A percentile compares a stretch with the other conserved stretches of the same genome.
These are phyloP conservation scores for Suhomyces sp. DNA, from an alignment of 805 yeast genomes.

Conservation along the genomic window DNA sequence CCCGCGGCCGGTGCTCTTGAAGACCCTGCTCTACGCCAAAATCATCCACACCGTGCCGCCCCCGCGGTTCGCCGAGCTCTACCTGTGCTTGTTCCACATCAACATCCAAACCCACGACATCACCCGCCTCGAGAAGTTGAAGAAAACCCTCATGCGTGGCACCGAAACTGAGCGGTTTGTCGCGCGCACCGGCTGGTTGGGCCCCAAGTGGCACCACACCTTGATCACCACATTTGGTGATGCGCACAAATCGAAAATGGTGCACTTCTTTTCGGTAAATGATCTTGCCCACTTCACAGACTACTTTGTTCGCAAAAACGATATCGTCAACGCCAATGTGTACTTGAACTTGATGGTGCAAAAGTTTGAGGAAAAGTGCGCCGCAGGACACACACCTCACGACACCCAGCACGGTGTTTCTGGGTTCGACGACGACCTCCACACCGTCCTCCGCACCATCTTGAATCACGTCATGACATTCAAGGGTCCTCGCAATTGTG, in stretches of 20 bases:
- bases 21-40: constrained; percentile 11
- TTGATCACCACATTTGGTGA: constrained; percentile 15
- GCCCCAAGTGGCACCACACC: constrained; percentile 38
- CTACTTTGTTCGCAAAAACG: constrained; percentile 20
- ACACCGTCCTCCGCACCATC: constrained; percentile 25
- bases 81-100: constrained; percentile 27
- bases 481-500: constrained; percentile 33
- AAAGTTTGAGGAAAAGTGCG: constrained; percentile 32
- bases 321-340: constrained; percentile 31
- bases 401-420: constrained; percentile 11
- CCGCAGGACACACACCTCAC: constrained; percentile 1
- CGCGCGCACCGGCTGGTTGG: constrained; percentile 34
- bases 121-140: constrained; percentile 15
- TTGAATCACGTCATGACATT: constrained; percentile 34
- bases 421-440: constrained; percentile 19
- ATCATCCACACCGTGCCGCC: constrained; percentile 18
- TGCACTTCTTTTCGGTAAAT: constrained; percentile 26
- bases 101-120: constrained; percentile 29
- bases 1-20: constrained; percentile 18
- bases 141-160: constrained; percentile 24
- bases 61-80: constrained; percentile 20
- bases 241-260: constrained; percentile 24
- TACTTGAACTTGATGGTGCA: constrained; percentile 35
- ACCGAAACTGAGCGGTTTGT: constrained; percentile 30
- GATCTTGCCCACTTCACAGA: constrained; percentile 24